phyloP scores from a whole-genome alignment of 345 rosid genomes.

The Eucalyptus regnans region DNA sequence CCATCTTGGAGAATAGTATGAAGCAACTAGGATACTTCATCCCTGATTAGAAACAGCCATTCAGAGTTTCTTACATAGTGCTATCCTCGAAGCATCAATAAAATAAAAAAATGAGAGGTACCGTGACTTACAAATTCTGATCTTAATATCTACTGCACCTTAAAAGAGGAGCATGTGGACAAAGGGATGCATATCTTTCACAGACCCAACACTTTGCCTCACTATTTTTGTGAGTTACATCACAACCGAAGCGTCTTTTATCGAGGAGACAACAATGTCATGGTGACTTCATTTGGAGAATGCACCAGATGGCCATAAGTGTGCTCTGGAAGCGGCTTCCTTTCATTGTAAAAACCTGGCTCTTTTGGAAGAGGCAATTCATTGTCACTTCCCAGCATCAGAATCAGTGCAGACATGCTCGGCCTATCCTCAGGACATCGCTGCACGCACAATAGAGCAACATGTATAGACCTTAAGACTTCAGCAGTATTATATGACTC shows the following conservation, averaged over 20 bases:
- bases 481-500: neutral
- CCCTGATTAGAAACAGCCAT: neutral
- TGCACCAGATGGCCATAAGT: neutral
- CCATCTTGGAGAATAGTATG: neutral
- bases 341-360: conserved; percentile 19
- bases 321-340: neutral
- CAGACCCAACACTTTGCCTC: neutral
- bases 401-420: conserved; percentile 17
- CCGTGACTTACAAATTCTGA: neutral
- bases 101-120: neutral
- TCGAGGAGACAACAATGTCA: neutral
- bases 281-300: neutral
- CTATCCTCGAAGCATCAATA: neutral
- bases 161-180: neutral
- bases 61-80: neutral
- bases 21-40: neutral
- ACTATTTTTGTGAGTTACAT: neutral
- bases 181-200: neutral
- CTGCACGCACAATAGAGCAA: conserved; percentile 28
- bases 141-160: neutral
- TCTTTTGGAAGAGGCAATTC: conserved; percentile 15
- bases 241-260: neutral
- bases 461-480: conserved; percentile 14
- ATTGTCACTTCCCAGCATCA: conserved; percentile 32
- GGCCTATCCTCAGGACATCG: conserved; percentile 26